Evolutionary conservation across 768 basidiomycete species (phyloP), one percentile per base, ranked within the genome.

Genomic region (Tylopilus cervinicoccineus): DNA sequence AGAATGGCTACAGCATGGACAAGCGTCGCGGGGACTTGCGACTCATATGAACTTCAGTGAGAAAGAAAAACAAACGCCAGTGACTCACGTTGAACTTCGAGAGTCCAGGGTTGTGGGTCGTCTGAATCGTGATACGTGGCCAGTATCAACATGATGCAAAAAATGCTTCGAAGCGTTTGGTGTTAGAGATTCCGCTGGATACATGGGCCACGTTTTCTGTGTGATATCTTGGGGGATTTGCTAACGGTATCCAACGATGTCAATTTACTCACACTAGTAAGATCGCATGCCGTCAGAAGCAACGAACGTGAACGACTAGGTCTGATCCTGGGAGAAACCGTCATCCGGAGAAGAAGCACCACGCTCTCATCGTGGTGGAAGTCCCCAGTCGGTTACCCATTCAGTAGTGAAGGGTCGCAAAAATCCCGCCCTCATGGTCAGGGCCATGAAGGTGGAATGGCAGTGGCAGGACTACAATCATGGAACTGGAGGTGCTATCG

Each of bases 1-100:
- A 52, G 26, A 13, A 66, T 64, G 20, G 53, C 59, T 4, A 61
- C 13, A 13, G 12, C 27, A 38, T 64, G 56, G 6, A 22, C 39
- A 33, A 47, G 6, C 10, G 60, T 60, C 20, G 59, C 41, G 19
- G 59, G 45, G 29, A 51, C 59, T 60, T 53, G 31, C 0, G 9
- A 31, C 39, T 36, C 23, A 16, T 10, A 32, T 48, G 20, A 40
- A n/a, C 19, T 28, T 19, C 24, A 38, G 36, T 12, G 19, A 1
- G 4, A 42, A 33, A 41, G 19, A 13, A 22, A 20, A 24, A 13
- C 9, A 7, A 27, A 39, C 22, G 19, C 3, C 0, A 19, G 27
- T 10, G 19, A 47, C 60, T 6, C 39, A 63, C 60, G 20, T 49
- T 32, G 19, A 12, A 60, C 58, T 36, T 16, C n/a, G 20, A 7